Evolutionary conservation across 352 stramenopile genomes (phyloP), one percentile per base, ranked within the genome.

Genomic region (Albugo laibachii): DNA sequence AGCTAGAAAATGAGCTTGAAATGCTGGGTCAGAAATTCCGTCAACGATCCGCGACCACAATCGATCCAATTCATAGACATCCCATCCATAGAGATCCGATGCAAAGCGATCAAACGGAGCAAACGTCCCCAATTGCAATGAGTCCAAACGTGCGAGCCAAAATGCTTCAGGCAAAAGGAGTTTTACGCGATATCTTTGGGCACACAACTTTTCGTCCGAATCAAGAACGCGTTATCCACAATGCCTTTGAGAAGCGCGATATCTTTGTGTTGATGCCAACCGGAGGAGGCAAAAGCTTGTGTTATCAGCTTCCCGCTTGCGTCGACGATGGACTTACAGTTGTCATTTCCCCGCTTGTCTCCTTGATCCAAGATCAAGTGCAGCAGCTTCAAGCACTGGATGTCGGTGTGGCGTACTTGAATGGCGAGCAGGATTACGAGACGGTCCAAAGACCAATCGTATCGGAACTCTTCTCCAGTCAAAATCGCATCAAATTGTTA

Each of bases 211-310:
- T 98, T 64, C 87, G 94, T 31, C 67, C 75, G 12, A 95, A 94
- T 45, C 95, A 99, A 71, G 70, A 96, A 45, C 69, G 93, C 27
- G 82, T 97, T 41, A 86, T 99, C 42, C 69, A 95, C 65, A 75
- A 91, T 45, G 75, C 91, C 19, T 86, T 99, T 55, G 58, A 65
- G 42, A 69, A 83, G 11, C 64, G 72, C 15, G 96, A 99, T 63
- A 87, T 97, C 15, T 99, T 99, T 57, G 92, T 98, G 11, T 65
- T 99, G 11, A 99, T 99, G 94, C 95, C 95, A 11, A 99, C 95
- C 13, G 95, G 96, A 36, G 95, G 95, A 41, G 96, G 96, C 14
- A 99, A 99, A 61, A 96, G 76, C 45, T 62, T 99, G 1, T 99
- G 95, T 57, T 99, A 99, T 58, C 96, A 97, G 52, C 64, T 96